Percentiles rank a stretch among this genome's conserved stretches.
phyloP scores from a whole-genome alignment of 2,329 filamentous ascomycete species.

The Penicillium hordei region DNA sequence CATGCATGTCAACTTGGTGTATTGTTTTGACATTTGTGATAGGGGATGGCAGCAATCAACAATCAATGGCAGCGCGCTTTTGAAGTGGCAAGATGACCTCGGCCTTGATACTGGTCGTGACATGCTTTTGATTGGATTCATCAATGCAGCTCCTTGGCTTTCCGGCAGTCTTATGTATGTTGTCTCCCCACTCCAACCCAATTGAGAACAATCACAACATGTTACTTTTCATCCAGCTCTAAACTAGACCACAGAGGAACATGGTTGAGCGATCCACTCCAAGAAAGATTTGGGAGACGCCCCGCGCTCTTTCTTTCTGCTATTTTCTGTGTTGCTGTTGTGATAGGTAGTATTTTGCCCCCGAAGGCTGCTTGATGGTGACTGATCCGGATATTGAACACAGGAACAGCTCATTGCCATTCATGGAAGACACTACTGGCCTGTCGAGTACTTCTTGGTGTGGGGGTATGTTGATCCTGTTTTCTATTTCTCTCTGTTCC shows the following conservation, averaged over 20 bases:
- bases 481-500: neutral
- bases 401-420: constrained; percentile 11
- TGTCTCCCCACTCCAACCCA: no score
- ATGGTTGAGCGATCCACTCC: constrained; percentile 26
- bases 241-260: neutral
- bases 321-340: constrained; percentile 21
- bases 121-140: neutral
- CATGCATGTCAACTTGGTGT: neutral
- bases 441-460: constrained; percentile 31
- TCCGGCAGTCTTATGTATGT: constrained; percentile 1
- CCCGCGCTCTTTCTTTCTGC: constrained; percentile 42
- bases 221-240: neutral
- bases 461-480: constrained; percentile 20
- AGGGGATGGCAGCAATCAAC: constrained; percentile 29
- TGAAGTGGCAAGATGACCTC: neutral
- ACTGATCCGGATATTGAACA: neutral
- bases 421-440: constrained; percentile 30
- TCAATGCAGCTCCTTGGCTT: constrained; percentile 3
- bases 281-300: constrained; percentile 28
- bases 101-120: neutral
- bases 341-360: neutral
- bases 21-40: neutral
- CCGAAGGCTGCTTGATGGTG: neutral
- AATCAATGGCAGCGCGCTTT: constrained; percentile 20
- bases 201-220: no score